Evolutionary conservation across 257 asterid genomes (phyloP).

Genomic region (Lithospermum erythrorhizon): DNA sequence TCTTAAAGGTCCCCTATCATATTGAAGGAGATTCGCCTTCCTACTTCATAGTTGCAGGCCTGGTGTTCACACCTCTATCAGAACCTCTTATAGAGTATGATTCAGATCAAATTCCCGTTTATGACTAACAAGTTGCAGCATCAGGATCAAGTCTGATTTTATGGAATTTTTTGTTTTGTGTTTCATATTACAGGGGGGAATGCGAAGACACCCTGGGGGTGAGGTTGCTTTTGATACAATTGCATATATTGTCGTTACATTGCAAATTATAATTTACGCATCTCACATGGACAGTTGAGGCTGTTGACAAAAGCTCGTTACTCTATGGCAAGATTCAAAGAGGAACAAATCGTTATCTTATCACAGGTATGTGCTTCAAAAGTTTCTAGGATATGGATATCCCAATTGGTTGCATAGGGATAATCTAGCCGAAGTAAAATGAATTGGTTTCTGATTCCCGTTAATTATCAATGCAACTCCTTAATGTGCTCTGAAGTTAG

Average conservation of each 20-base stretch:
- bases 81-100: slow-evolving; percentile 82
- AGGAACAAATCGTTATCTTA: slow-evolving; percentile 75
- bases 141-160: slow-evolving; percentile 3
- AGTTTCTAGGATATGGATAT: not conserved
- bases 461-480: no score
- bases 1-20: slow-evolving; percentile 82
- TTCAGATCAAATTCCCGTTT: not conserved
- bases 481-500: not conserved
- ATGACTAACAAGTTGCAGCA: slow-evolving; percentile 6
- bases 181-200: slow-evolving; percentile 56
- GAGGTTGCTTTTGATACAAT: slow-evolving; percentile 3
- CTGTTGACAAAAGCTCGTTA: slow-evolving; percentile 78
- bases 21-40: slow-evolving; percentile 92
- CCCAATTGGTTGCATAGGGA: not conserved
- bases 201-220: slow-evolving; percentile 92
- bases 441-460: no score
- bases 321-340: slow-evolving; percentile 76
- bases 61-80: slow-evolving; percentile 96
- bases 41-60: slow-evolving; percentile 82
- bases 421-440: no score
- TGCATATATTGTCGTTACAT: slow-evolving; percentile 10
- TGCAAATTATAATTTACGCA: slow-evolving; percentile 9
- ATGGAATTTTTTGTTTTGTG: not conserved
- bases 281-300: slow-evolving; percentile 47
- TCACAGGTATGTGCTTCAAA: slow-evolving; percentile 58